A percentile compares a stretch with the other conserved stretches of the same genome.
Evolutionary conservation across 2,329 filamentous ascomycete genomes (phyloP).

Genomic region (Trichoderma sp.): DNA sequence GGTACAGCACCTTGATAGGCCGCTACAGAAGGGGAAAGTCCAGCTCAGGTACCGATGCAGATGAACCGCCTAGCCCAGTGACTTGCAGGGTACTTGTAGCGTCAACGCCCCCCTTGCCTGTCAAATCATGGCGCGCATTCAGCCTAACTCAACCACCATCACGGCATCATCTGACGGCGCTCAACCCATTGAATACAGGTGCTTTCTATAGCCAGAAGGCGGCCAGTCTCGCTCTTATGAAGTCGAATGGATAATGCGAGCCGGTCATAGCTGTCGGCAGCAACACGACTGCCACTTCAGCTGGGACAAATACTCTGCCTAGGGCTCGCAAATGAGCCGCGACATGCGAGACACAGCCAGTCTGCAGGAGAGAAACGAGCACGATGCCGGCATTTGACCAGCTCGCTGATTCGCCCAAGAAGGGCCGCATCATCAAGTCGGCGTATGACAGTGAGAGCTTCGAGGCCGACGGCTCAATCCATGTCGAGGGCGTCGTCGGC

Average conservation of each 20-base stretch:
- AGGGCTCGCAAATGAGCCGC: slow-evolving; percentile 16
- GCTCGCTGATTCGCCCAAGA: slow-evolving; percentile 46
- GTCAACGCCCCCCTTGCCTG: background rate
- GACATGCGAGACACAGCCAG: slow-evolving; percentile 24
- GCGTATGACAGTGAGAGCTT: slow-evolving; percentile 86
- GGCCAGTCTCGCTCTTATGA: background rate
- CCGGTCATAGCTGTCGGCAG: slow-evolving; percentile 8
- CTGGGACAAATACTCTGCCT: background rate
- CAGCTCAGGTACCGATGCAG: background rate
- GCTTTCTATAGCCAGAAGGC: background rate
- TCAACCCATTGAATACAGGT: background rate
- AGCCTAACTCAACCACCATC: background rate
- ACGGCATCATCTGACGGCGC: slow-evolving; percentile 11
- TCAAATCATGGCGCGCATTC: slow-evolving; percentile 1
- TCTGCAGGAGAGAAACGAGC: slow-evolving; percentile 21
- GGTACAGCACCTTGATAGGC: slow-evolving; percentile 4
- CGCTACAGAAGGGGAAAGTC: background rate
- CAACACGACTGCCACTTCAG: slow-evolving; percentile 3
- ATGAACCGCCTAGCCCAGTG: background rate
- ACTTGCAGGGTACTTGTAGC: background rate
- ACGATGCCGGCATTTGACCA: slow-evolving; percentile 51
- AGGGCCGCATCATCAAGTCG: slow-evolving; percentile 59
- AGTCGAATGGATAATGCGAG: slow-evolving; percentile 7
- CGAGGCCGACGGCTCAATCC: slow-evolving; percentile 77
- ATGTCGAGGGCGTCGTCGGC: slow-evolving; percentile 76